Evolutionary conservation across 2,329 filamentous ascomycete genomes (phyloP).

Genomic region (Fusarium sp.): DNA sequence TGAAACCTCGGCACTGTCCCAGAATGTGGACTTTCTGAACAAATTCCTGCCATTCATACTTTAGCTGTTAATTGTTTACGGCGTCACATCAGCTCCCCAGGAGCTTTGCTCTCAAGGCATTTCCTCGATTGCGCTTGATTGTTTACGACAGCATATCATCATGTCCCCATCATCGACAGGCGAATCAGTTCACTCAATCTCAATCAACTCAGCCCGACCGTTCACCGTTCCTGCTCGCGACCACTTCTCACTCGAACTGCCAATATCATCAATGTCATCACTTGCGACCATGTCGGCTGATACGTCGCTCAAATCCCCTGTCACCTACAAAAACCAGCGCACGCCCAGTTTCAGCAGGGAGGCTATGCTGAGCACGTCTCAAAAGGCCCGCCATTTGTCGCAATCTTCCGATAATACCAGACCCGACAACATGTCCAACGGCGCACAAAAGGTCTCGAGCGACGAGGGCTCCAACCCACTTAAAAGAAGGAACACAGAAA

Average conservation of each 20-base stretch:
- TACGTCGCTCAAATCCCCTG: slow-evolving; percentile 63
- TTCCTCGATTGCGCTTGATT: slow-evolving; percentile 35
- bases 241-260: slow-evolving; percentile 61
- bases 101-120: slow-evolving; percentile 3
- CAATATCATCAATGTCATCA: slow-evolving; percentile 59
- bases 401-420: slow-evolving; percentile 63
- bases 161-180: slow-evolving; percentile 67
- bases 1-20: slow-evolving; percentile 16
- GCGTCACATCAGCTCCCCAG: background rate
- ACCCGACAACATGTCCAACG: slow-evolving; percentile 56
- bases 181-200: slow-evolving; percentile 61
- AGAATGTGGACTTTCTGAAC: slow-evolving; percentile 42
- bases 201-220: slow-evolving; percentile 53
- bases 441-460: slow-evolving; percentile 57
- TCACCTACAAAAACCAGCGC: slow-evolving; percentile 59
- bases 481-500: slow-evolving; percentile 71
- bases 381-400: slow-evolving; percentile 66
- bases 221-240: slow-evolving; percentile 61
- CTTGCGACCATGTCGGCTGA: slow-evolving; percentile 57
- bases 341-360: slow-evolving; percentile 62
- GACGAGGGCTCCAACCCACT: slow-evolving; percentile 69
- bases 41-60: slow-evolving; percentile 14
- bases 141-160: slow-evolving; percentile 44
- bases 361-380: slow-evolving; percentile 63
- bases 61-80: slow-evolving; percentile 5